A percentile compares a stretch with the other conserved stretches of the same genome.
Conservation (phyloP, 2,329 filamentous ascomycete species). For the Alternaria gaisen region DNA sequence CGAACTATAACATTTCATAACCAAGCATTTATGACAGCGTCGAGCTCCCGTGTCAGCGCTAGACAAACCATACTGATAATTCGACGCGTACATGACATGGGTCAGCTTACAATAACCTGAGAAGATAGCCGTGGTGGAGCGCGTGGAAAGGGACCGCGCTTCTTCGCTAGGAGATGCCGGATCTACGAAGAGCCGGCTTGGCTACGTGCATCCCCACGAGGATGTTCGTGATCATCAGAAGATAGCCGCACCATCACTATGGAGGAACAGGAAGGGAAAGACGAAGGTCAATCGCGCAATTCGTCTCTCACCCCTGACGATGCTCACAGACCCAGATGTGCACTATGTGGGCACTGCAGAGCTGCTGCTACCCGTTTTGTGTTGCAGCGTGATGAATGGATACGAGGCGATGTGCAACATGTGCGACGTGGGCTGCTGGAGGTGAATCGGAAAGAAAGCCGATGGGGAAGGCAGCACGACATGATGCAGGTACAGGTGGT, state of each 20-base stretch:
- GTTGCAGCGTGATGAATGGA: slow-evolving; percentile 17
- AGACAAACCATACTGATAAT: not conserved
- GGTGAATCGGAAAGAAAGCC: slow-evolving; percentile 8
- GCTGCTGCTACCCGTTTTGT: slow-evolving; percentile 18
- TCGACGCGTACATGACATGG: not conserved
- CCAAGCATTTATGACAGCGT: not conserved
- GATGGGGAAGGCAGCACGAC: slow-evolving; percentile 11
- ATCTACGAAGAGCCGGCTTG: slow-evolving; percentile 5
- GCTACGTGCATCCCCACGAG: slow-evolving; percentile 1
- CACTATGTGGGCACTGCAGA: slow-evolving; percentile 7
- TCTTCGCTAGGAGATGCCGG: slow-evolving; percentile 1
- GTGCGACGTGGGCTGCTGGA: slow-evolving; percentile 21
- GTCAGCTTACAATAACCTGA: not conserved
- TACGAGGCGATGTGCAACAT: slow-evolving; percentile 15
- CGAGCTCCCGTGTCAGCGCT: not conserved
- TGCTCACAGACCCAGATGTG: slow-evolving; percentile 1
- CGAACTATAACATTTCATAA: not conserved
- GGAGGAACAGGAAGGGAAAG: slow-evolving; percentile 1
- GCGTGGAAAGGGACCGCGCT: slow-evolving; percentile 3
- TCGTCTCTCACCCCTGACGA: slow-evolving; percentile 9
- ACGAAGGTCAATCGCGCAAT: slow-evolving; percentile 8
- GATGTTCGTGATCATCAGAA: slow-evolving; percentile 7
- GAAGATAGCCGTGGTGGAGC: not conserved
- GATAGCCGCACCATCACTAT: slow-evolving; percentile 9
- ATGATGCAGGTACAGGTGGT: slow-evolving; percentile 4